Percentiles rank a stretch among this genome's conserved stretches.
These are phyloP conservation scores for Trichophyton benhamiae DNA, from an alignment of 2,329 filamentous ascomycete species.

Conservation along the genomic window DNA sequence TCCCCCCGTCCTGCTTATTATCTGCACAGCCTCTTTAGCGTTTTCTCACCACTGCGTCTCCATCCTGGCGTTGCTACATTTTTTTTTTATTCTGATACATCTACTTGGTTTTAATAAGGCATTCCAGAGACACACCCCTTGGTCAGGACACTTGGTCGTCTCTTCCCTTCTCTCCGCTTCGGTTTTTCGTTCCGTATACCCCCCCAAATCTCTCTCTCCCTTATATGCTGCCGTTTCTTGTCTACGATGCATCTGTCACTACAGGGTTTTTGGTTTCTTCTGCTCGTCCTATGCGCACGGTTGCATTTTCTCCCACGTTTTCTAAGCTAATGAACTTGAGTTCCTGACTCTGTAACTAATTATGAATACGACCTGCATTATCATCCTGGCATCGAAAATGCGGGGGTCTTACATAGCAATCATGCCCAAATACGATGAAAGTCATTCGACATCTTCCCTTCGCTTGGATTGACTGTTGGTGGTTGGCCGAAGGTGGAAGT, in stretches of 20 bases:
- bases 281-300: not conserved
- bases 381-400: not conserved
- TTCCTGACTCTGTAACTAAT: not conserved
- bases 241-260: not conserved
- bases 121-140: not conserved
- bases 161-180: not conserved
- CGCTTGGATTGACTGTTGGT: too few relatives aligned
- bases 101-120: not conserved
- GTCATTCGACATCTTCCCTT: too few relatives aligned
- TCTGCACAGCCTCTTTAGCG: not conserved
- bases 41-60: not conserved
- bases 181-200: not conserved
- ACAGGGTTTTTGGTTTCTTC: not conserved
- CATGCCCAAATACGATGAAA: too few relatives aligned
- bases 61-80: not conserved
- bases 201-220: not conserved
- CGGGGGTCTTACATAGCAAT: not conserved
- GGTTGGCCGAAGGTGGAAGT: too few relatives aligned
- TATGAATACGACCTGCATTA: not conserved
- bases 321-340: not conserved
- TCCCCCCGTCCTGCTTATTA: not conserved
- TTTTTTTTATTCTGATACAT: not conserved
- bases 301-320: not conserved
- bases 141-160: not conserved
- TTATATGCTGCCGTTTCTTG: not conserved